phyloP scores from a whole-genome alignment of 176 grass and related monocot species.

The Cenchrus purpureus region DNA sequence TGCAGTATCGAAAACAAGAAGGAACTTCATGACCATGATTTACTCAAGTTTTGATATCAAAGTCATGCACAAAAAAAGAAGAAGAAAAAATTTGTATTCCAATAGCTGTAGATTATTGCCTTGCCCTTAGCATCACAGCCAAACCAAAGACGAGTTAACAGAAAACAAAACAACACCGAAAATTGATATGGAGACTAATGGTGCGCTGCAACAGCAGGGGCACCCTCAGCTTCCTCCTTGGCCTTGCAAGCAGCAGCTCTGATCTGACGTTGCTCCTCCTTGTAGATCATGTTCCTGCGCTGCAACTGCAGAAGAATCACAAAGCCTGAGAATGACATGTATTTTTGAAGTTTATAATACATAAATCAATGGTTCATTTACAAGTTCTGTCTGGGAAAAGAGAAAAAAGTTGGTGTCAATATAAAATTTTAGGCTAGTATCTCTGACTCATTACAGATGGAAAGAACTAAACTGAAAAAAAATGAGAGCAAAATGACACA shows the following conservation, averaged over 20 bases:
- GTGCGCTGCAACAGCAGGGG: conserved; percentile 46
- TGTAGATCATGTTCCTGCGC: conserved; percentile 96
- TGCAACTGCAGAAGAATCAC: conserved; percentile 68
- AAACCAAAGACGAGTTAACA: conserved; percentile 14
- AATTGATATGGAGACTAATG: conserved; percentile 46
- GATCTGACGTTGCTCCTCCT: conserved; percentile 96
- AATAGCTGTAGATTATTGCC: conserved; percentile 42
- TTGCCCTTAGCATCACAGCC: conserved; percentile 48
- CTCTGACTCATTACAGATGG: too few relatives aligned
- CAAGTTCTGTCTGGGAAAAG: too few relatives aligned
- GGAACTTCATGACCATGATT: conserved; percentile 30
- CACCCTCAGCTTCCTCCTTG: conserved; percentile 62
- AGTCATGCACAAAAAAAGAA: conserved; percentile 18
- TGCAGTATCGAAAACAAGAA: conserved; percentile 29
- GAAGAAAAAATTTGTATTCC: conserved; percentile 29
- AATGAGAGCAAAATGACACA: too few relatives aligned
- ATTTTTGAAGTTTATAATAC: too few relatives aligned
- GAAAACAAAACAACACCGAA: conserved; percentile 29
- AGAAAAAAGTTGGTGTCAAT: too few relatives aligned
- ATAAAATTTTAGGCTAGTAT: too few relatives aligned
- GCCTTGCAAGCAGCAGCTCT: conserved; percentile 68
- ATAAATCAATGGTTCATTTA: too few relatives aligned
- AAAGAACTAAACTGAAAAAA: too few relatives aligned
- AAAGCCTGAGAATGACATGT: neutral
- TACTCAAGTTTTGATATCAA: neutral